Percentiles rank a stretch among this genome's conserved stretches.
phyloP scores from a whole-genome alignment of 805 yeast species.

The Nakazawaea ishiwadae region DNA sequence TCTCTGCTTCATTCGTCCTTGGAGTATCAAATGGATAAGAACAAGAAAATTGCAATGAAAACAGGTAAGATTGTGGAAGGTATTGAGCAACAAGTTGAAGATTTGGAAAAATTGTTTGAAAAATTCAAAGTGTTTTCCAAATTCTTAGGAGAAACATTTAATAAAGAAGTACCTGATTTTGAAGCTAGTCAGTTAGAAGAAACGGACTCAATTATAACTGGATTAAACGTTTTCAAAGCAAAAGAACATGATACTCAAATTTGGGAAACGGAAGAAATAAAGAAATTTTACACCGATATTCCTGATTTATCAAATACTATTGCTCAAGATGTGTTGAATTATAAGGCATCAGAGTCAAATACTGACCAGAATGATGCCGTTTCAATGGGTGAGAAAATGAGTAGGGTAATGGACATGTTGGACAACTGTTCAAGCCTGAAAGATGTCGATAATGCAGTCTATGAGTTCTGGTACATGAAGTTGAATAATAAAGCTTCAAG shows the following conservation, averaged over 20 bases:
- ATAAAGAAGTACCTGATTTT: constrained; percentile 31
- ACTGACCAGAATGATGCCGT: constrained; percentile 9
- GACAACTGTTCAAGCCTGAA: constrained; percentile 39
- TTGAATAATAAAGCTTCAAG: constrained; percentile 72
- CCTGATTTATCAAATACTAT: constrained; percentile 36
- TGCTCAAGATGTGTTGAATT: constrained; percentile 21
- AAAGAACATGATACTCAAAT: constrained; percentile 18
- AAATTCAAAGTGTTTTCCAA: constrained; percentile 39
- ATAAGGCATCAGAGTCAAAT: constrained; percentile 14
- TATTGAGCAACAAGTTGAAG: constrained; percentile 16
- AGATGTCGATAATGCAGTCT: constrained; percentile 45
- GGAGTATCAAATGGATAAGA: constrained; percentile 30
- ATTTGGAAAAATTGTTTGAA: constrained; percentile 30
- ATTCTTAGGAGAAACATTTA: constrained; percentile 37
- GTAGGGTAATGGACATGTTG: constrained; percentile 36
- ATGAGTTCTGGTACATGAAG: constrained; percentile 39
- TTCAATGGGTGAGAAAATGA: constrained; percentile 35
- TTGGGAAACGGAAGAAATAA: constrained; percentile 69
- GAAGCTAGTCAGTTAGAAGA: constrained; percentile 22
- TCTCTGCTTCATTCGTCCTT: constrained; percentile 31
- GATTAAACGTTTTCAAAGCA: constrained; percentile 18
- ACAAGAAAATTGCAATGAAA: constrained; percentile 54
- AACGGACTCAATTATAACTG: constrained; percentile 21
- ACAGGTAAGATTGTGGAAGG: constrained; percentile 54
- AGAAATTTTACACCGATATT: constrained; percentile 55